Conservation (phyloP, 2,329 filamentous ascomycete species). For the Arthrobotrys conoides region DNA sequence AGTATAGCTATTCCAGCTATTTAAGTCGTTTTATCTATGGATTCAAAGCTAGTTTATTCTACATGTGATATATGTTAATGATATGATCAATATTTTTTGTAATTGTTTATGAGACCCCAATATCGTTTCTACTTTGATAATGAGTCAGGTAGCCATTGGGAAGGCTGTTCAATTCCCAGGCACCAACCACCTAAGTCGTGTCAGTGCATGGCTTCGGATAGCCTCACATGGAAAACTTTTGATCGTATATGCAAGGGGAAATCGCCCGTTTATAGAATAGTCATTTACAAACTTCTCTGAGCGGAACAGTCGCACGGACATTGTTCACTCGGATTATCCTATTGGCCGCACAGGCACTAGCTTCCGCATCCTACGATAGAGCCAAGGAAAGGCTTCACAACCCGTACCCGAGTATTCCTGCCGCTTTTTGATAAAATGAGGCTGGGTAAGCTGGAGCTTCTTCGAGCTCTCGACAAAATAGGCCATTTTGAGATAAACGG, state of each 20-base stretch:
- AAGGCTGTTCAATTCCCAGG: too few relatives aligned
- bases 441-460: background rate
- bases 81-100: too few relatives aligned
- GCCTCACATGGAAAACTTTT: constrained; percentile 5
- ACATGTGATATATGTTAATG: too few relatives aligned
- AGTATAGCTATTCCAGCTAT: too few relatives aligned
- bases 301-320: constrained; percentile 2
- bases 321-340: background rate
- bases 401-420: background rate
- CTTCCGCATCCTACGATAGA: background rate
- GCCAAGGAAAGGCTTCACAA: background rate
- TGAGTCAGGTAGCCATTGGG: background rate
- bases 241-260: constrained; percentile 13
- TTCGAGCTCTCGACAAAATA: background rate
- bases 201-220: background rate
- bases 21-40: too few relatives aligned
- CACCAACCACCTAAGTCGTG: background rate
- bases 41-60: too few relatives aligned
- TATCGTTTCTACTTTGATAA: background rate
- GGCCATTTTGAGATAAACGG: background rate
- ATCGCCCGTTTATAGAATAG: background rate
- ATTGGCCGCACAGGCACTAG: background rate
- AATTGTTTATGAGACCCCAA: too few relatives aligned
- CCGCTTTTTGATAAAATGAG: background rate
- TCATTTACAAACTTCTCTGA: background rate